These are phyloP conservation scores for Colletotrichum aenigma DNA, from an alignment of 2,329 filamentous ascomycete species.

Conservation along the genomic window DNA sequence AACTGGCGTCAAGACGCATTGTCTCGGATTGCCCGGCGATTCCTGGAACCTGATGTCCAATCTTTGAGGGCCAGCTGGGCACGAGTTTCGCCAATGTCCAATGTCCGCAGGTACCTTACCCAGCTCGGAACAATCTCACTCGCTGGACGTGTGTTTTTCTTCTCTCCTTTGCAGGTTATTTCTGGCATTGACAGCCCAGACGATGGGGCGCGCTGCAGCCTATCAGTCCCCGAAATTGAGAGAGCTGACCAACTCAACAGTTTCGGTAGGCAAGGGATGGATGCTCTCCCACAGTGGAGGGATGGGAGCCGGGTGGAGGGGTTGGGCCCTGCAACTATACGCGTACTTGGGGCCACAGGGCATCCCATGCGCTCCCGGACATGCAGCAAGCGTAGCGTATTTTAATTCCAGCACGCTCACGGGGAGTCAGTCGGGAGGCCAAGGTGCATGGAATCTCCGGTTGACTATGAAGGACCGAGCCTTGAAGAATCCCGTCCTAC, in stretches of 20 bases:
- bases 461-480: background rate
- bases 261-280: background rate
- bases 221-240: background rate
- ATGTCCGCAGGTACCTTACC: background rate
- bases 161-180: background rate
- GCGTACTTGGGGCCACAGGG: background rate
- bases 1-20: background rate
- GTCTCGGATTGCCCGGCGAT: background rate
- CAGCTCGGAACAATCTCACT: background rate
- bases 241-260: conserved; percentile 3
- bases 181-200: background rate
- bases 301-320: background rate
- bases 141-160: background rate
- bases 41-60: background rate
- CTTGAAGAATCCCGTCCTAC: background rate
- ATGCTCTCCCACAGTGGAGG: background rate
- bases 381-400: background rate
- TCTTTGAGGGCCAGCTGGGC: background rate
- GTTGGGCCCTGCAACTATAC: background rate
- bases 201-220: background rate
- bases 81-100: background rate
- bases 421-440: background rate
- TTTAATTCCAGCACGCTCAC: background rate
- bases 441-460: background rate
- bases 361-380: background rate